phyloP scores from a whole-genome alignment of 129 eudicot species.

The Kitagawia praeruptora region DNA sequence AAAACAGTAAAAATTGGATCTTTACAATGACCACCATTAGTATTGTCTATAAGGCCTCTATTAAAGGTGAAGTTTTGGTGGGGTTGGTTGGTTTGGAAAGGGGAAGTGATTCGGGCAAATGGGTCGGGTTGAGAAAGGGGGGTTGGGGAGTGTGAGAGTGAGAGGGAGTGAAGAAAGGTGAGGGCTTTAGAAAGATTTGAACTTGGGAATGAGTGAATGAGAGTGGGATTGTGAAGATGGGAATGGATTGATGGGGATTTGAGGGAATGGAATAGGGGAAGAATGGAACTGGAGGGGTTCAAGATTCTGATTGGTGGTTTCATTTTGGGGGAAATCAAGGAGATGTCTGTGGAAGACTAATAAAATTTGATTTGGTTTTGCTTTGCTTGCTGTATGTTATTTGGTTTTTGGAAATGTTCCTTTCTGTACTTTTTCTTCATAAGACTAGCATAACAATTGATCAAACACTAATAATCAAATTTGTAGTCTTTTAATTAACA shows the following conservation, averaged over 20 bases:
- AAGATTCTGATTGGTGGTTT: constrained; percentile 34
- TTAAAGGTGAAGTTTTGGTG: constrained; percentile 34
- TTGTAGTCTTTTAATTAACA: no score
- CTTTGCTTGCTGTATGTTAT: no score
- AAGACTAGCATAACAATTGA: no score
- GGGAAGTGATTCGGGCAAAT: constrained; percentile 30
- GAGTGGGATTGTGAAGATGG: neutral
- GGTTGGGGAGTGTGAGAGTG: constrained; percentile 8
- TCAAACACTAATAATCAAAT: no score
- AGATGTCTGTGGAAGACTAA: neutral
- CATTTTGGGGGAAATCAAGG: constrained; percentile 21
- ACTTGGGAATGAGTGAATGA: constrained; percentile 11
- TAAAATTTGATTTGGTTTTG: neutral
- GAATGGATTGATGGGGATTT: neutral
- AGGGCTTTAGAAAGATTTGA: constrained; percentile 6
- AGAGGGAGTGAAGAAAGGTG: constrained; percentile 20
- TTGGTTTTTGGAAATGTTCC: no score
- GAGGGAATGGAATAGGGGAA: constrained; percentile 17
- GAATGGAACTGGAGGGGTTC: constrained; percentile 24
- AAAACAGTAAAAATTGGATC: constrained; percentile 56
- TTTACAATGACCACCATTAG: neutral
- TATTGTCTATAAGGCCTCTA: constrained; percentile 8
- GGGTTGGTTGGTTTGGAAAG: constrained; percentile 15
- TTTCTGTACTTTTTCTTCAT: no score
- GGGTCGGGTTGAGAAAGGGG: constrained; percentile 13